Conservation (phyloP, 192 early-diverging fungal species). For the Piromyces finnis region DNA sequence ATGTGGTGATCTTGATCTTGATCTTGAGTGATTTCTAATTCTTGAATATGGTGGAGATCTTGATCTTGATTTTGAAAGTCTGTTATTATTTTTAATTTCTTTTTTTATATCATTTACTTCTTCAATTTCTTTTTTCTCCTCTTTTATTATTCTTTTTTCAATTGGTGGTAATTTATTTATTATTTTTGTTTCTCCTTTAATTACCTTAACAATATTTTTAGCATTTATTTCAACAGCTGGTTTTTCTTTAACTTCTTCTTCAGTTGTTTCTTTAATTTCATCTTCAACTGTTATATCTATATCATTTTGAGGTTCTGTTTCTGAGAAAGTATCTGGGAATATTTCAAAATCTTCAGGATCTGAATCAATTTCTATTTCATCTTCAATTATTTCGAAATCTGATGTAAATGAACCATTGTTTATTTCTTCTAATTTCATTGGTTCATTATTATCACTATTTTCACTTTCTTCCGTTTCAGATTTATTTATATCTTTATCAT, state of each 20-base stretch:
- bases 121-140: not conserved
- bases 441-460: not conserved
- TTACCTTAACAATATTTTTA: not conserved
- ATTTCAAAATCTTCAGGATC: not conserved
- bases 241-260: not conserved
- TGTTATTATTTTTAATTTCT: not conserved
- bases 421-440: not conserved
- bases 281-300: not conserved
- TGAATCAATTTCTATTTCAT: not conserved
- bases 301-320: not conserved
- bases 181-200: not conserved
- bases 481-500: not conserved
- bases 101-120: not conserved
- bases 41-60: not conserved
- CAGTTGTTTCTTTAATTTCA: not conserved
- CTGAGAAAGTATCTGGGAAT: too few relatives aligned
- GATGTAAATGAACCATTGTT: not conserved
- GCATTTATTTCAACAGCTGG: not conserved
- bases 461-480: too few relatives aligned
- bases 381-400: not conserved
- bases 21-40: not conserved
- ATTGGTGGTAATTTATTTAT: not conserved
- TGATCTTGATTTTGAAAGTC: not conserved
- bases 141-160: not conserved
- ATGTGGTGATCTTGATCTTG: not conserved